Base-by-base conservation (phyloP, 2,329 filamentous ascomycete genomes). In the Arthroderma sp. region DNA sequence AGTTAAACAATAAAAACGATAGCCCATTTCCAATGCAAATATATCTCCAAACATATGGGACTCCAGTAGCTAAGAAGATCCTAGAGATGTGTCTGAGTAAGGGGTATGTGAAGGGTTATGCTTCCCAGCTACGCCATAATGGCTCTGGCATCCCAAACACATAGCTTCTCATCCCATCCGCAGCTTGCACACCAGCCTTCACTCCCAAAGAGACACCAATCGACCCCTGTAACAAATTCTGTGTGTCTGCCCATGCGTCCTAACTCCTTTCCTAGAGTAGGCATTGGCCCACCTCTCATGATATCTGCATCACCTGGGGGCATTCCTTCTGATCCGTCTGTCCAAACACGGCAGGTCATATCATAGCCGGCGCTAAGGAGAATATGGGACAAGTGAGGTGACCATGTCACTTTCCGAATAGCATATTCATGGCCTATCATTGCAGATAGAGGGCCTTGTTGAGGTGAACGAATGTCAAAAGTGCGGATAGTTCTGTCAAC, bases 301-400 rank as follows among this genome's bases (percentile, higher is more conserved):
- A 66, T 37, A 61, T 74, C 71, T 21, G 62, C 59, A 62, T 73
- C 70, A 3, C 67, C 70, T 0, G 59, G 60, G 3, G 58, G 61
- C 7, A 74, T 62, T 65, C 71, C 31, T 60, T 71, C 62, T 37
- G 77, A 81, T n/a, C 83, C 87, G 68, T 97, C 93, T 9, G 84
- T 89, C 93, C 93, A 98, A 54, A 96, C 78, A 33, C 93, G 82
- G 63, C 93, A 94, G 4, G 88, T 95, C 93, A 98, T 98, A 73
- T 98, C 93, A 71, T 98, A 98, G 68, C 90, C 93, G 1, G 88
- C 91, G 64, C 85, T 93, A 43, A 95, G 79, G 43, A 98, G 73
- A 8, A 95, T 81, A 68, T 97, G 88, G 58, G 84, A 84, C n/a
- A 93, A 80, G 74, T 98, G 93, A 8, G 93, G 93, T 66, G 88